Percentiles rank a stretch among this genome's conserved stretches.
Evolutionary conservation across 2,329 filamentous ascomycete genomes (phyloP).

Genomic region (Beauveria varroae): DNA sequence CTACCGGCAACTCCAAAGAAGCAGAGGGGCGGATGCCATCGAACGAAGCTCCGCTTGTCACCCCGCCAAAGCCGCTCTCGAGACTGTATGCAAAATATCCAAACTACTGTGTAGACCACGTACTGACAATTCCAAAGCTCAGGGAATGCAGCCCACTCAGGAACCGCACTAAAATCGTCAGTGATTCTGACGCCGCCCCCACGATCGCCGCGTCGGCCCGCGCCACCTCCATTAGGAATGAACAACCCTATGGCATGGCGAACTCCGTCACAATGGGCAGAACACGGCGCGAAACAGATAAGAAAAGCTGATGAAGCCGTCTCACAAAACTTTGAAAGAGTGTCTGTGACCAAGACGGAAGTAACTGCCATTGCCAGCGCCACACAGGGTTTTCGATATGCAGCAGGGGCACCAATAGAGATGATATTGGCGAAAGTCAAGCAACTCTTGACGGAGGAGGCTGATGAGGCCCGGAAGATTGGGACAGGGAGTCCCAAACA

Average conservation of each 20-base stretch:
- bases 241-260: conserved; percentile 13
- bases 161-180: background rate
- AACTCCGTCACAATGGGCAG: conserved; percentile 5
- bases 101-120: background rate
- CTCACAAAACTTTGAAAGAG: background rate
- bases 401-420: conserved; percentile 12
- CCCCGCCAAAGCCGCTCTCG: conserved; percentile 23
- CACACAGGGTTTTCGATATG: conserved; percentile 6
- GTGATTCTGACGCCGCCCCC: conserved; percentile 8
- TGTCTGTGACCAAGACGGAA: background rate
- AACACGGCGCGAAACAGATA: background rate
- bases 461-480: conserved; percentile 39
- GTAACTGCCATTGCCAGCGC: background rate
- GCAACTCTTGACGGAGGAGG: background rate
- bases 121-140: background rate
- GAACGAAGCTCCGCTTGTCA: conserved; percentile 19
- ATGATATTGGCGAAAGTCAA: conserved; percentile 15
- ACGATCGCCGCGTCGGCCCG: conserved; percentile 12
- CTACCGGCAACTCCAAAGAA: background rate
- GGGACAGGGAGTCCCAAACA: conserved; percentile 49
- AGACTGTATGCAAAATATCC: conserved; percentile 19
- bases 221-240: background rate
- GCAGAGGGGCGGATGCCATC: background rate
- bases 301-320: background rate
- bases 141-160: background rate